phyloP scores from a whole-genome alignment of 257 asterid genomes.

The Cruciata laevipes region DNA sequence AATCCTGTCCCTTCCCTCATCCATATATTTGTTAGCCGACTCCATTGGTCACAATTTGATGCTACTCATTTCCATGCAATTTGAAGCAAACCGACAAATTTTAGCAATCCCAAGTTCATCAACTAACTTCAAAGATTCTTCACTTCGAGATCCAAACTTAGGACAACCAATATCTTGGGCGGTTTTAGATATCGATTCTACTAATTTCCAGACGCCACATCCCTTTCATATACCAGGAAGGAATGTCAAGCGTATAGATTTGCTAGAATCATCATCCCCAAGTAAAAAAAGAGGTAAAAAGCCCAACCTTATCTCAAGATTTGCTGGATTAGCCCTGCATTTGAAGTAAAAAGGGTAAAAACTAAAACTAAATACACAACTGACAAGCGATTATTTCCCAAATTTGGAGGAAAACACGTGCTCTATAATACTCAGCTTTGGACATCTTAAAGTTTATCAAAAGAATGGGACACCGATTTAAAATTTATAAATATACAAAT shows the following conservation, averaged over 20 bases:
- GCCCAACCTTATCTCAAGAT: no score
- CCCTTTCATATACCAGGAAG: neutral
- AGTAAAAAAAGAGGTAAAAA: no score
- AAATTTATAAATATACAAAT: no score
- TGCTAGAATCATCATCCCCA: neutral
- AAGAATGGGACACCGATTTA: neutral
- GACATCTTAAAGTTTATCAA: neutral
- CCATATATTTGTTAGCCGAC: slow-evolving; percentile 23
- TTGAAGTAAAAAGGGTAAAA: neutral
- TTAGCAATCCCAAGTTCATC: neutral
- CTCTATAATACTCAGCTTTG: no score
- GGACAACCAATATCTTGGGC: neutral
- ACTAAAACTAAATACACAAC: no score
- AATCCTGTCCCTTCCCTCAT: neutral
- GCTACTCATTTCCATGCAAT: slow-evolving; percentile 7
- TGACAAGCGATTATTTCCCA: neutral
- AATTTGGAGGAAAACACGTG: neutral
- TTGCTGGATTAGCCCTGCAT: no score
- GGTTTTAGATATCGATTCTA: neutral
- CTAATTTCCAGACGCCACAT: neutral
- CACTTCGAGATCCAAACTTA: neutral
- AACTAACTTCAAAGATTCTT: neutral
- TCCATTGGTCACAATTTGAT: slow-evolving; percentile 17
- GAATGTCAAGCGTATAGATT: no score
- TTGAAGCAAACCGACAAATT: neutral